Evolutionary conservation across 306 rosid genomes (phyloP), one percentile per base, ranked within the genome.

Genomic region (Chamaecrista fasciculata): DNA sequence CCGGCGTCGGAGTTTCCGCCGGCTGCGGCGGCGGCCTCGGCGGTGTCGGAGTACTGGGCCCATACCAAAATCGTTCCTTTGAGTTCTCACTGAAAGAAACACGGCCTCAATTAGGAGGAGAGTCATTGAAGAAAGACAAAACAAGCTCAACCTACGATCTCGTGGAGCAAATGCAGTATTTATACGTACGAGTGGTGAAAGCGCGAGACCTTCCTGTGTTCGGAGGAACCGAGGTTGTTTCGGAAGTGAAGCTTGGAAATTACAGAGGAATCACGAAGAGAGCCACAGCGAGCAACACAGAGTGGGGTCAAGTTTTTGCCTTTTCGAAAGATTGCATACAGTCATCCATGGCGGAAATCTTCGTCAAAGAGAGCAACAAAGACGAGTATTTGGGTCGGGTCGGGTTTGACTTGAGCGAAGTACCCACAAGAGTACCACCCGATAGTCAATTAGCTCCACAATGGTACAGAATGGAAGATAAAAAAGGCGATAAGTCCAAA

Each of bases 361-460:
- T 76, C 15, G 84, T 86, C 16, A 83, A 82, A 49, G 88, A 83
- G 26, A 36, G 81, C 63, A 83, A 76, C 67, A 86, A 78, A 65
- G 88, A 86, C 4, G 91, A 86, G 3, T 78, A 36, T 56, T 20
- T 86, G 43, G 88, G 88, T 6, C 80, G 84, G 21, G 78, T 86
- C 39, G 74, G 87, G 86, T 86, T 86, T 21, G 91, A 86, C 70
- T 76, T 86, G 69, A 83, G 51, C 42, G 91, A 86, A 70, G 79
- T 86, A 37, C 91, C 91, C 6, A 62, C 44, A 19, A 70, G 91
- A 43, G 84, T 76, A 6, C 88, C 78, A 0, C 91, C 91, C 11
- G 91, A 86, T 50, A 86, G 91, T 72, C 86, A 76, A 48, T 55
- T 83, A 36, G 91, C 91, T 6, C 91, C 91, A 3, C 91, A 86